Evolutionary conservation across 164 flowering plant genomes (phyloP), one percentile per base, ranked within the genome.

Genomic region (Stephania japonica): DNA sequence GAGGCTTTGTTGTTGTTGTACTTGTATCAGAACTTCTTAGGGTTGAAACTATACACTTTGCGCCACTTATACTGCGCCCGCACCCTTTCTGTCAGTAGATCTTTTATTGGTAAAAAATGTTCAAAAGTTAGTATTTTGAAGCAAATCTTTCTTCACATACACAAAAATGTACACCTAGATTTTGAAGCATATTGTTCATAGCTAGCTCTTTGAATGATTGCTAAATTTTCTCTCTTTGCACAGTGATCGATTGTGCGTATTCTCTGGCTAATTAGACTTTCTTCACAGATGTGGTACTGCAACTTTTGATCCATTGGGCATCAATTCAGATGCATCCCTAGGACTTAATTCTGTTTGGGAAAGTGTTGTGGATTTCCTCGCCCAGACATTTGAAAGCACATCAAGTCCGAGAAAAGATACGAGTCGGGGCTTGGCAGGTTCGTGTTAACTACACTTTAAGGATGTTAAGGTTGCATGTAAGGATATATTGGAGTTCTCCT

Each of bases 381-480:
- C 89, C 49, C 85, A 82, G 71, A 81, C 81, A 64, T 83, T 86
- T 71, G 90, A 82, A 81, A 89, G 95, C 79, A 42, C 87, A 62
- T 89, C 97, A 7, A 73, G 90, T 75, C 82, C 95, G 44, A 88
- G 78, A 75, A 89, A 81, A 73, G 98, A 89, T 65, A 85, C 93
- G 64, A 71, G 86, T 79, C 85, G 92, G 69, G 94, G 98, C 77
- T 85, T 84, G 65, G 99, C 99, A 87, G 98, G 99, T 96, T 77
- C 74, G 73, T 68, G 68, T 42, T 66, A 56, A 21, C n/a, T 42
- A 49, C 62, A 11, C 4, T 32, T 11, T 67, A 13, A 69, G 27
- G 65, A 73, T 63, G 68, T 75, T 73, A 56, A 49, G 61, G 64
- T 63, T 71, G 41, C 44, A 68, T 21, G 25, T 65, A 18, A 25